phyloP scores from a whole-genome alignment of 768 basidiomycete species.

The Chalciporus chontae region DNA sequence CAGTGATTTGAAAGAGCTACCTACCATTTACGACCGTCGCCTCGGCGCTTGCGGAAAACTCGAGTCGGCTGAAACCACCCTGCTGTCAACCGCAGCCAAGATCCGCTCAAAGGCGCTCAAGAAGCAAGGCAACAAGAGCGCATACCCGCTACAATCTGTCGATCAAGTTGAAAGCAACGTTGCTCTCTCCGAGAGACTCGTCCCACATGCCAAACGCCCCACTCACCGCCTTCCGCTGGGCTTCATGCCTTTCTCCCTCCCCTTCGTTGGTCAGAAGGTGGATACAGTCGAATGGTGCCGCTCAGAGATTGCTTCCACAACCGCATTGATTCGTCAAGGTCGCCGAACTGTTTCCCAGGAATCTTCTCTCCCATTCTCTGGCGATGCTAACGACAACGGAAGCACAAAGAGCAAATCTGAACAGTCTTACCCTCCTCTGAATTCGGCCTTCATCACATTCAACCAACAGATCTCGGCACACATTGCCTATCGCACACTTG shows the following conservation, averaged over 20 bases:
- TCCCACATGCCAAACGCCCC: slow-evolving; percentile 73
- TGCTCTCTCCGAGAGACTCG: slow-evolving; percentile 47
- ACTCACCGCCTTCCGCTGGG: slow-evolving; percentile 64
- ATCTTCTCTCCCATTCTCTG: slow-evolving; percentile 18
- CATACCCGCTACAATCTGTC: slow-evolving; percentile 14
- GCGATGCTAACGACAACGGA: slow-evolving; percentile 18
- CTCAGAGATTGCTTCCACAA: slow-evolving; percentile 62
- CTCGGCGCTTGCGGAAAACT: slow-evolving; percentile 71
- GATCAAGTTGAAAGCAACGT: slow-evolving; percentile 29
- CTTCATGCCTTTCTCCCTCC: slow-evolving; percentile 52
- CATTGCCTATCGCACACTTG: slow-evolving; percentile 69
- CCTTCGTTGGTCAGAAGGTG: slow-evolving; percentile 80
- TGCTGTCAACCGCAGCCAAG: slow-evolving; percentile 76
- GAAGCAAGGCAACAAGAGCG: slow-evolving; percentile 31
- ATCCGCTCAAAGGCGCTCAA: slow-evolving; percentile 55
- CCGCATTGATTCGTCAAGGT: slow-evolving; percentile 48
- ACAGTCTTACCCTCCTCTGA: slow-evolving; percentile 53
- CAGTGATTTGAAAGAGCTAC: slow-evolving; percentile 84
- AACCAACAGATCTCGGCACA: slow-evolving; percentile 92
- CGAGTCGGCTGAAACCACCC: slow-evolving; percentile 78
- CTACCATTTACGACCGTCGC: slow-evolving; percentile 76
- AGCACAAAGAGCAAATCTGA: slow-evolving; percentile 6
- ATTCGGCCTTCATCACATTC: slow-evolving; percentile 86
- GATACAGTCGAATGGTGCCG: slow-evolving; percentile 92
- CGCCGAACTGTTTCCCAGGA: slow-evolving; percentile 30